Base-by-base conservation (phyloP, 805 yeast species). In the Candida loeiensis region DNA sequence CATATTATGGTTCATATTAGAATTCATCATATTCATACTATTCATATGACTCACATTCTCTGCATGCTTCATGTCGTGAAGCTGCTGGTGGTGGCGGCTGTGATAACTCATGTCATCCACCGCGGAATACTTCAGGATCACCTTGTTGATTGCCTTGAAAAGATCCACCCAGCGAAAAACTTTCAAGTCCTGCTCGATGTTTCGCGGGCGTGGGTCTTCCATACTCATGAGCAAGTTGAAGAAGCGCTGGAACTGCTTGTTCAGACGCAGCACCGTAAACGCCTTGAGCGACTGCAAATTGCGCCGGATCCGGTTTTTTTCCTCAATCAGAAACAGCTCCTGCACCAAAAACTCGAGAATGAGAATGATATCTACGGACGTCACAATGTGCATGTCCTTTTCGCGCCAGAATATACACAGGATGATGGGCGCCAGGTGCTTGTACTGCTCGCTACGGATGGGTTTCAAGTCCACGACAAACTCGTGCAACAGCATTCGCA, bases 141-240 rank as follows among this genome's bases (percentile, higher is more conserved):
- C 82, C 51, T 77, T 80, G 18, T 61, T 56, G 37, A 81, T 51
- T 0, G 87, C 87, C 21, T 60, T 66, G 27, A 64, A 72, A 18
- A 82, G 58, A 32, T 70, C 66, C 15, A 55, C 51, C 88, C 88
- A 82, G 18, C 66, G 64, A 50, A 82, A 77, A 3, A 82, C 85
- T 53, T 82, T 82, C 44, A 82, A 73, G 53, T 80, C 85, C 54
- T 82, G 82, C 49, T 79, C 87, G 33, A 82, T 82, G 47, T 79
- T 80, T 30, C 88, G 62, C 4, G 88, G 88, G 47, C 77, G 67
- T 2, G 88, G 88, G 41, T 69, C 69, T 20, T 74, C 74, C 66
- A 74, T 81, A 22, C 69, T 59, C 87, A 82, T 82, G 26, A 82
- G 71, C 36, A 72, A 26, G 33, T 56, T 55, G 43, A 63, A 63